Evolutionary conservation across 176 grass and related monocot genomes (phyloP).

Genomic region (Paspalum notatum): DNA sequence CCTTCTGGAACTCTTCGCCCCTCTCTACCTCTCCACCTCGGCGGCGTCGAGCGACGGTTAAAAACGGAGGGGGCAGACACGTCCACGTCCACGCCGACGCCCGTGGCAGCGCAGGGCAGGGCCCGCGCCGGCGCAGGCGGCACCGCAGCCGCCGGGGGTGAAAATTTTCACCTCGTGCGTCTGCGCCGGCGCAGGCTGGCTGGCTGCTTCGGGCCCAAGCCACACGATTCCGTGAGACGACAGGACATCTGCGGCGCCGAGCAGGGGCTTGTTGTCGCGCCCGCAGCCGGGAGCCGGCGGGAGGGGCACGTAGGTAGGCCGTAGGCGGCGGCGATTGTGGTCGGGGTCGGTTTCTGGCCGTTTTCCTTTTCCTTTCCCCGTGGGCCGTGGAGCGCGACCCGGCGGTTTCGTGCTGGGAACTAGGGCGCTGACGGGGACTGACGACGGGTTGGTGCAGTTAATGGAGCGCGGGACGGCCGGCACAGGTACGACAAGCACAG

Average conservation of each 20-base stretch:
- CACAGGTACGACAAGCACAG: no score
- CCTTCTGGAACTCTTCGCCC: not conserved
- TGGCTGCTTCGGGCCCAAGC: not conserved
- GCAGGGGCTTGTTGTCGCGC: no score
- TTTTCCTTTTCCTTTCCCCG: not conserved
- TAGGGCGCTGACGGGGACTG: not conserved
- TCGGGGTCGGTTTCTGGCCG: not conserved
- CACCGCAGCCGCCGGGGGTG: not conserved
- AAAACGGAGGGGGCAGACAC: not conserved
- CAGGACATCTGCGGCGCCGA: not conserved
- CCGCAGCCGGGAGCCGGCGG: no score
- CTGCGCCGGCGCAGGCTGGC: not conserved
- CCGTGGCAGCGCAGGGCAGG: not conserved
- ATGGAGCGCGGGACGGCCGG: no score
- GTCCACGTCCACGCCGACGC: not conserved
- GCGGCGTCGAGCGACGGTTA: not conserved
- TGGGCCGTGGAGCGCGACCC: not conserved
- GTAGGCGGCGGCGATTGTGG: not conserved
- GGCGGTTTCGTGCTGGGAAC: slow-evolving; percentile 1
- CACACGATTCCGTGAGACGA: not conserved
- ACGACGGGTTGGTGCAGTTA: no score
- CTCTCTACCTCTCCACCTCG: not conserved
- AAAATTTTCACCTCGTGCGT: slow-evolving; percentile 3
- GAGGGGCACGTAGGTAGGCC: no score
- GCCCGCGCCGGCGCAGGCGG: not conserved